Base-by-base conservation (phyloP, 208 protist species). In the Trypanosoma theileri region DNA sequence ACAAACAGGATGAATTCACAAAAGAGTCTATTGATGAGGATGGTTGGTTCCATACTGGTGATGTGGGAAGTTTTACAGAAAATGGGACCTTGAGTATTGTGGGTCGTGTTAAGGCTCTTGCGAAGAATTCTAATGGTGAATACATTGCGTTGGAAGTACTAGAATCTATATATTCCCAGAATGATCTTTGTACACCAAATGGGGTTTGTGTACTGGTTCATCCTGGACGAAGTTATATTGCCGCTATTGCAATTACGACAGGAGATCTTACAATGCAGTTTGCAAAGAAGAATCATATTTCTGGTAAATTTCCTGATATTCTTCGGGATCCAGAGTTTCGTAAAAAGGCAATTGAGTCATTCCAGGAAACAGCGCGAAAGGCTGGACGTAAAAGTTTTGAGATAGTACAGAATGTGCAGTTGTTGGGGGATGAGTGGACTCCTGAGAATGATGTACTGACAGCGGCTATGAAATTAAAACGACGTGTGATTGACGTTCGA, bases 101-200 rank as follows among this genome's bases (percentile, higher is more conserved):
- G 1, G 94, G 92, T 14, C 86, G 94, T 58, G 84, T 90, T 21
- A 98, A 98, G 85, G 90, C 91, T 31, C 77, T 98, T 21, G 90
- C 87, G 50, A 98, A 98, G 80, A 90, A 94, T 66, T 81, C 84
- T 0, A 82, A 89, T 48, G 94, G 94, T n/a, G 94, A 98, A 71
- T 98, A 97, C 68, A 67, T 98, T 41, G 89, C 92, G 16, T 57
- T 95, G n/a, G 92, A 98, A 61, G 77, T 61, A 26, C 74, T 98
- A 0, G 89, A 94, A 64, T 69, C 74, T 35, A 81, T 86, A 50
- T 94, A 94, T 69, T 80, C 71, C 55, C 79, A 77, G 24, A 85
- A 87, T 52, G 74, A 81, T 35, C 28, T 94, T 12, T 48, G 62
- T 54, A 46, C 80, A 4, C 84, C 81, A 13, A 89, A 89, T 66